Base-by-base conservation (phyloP, 2,329 filamentous ascomycete genomes). In the Aureobasidium sp. region DNA sequence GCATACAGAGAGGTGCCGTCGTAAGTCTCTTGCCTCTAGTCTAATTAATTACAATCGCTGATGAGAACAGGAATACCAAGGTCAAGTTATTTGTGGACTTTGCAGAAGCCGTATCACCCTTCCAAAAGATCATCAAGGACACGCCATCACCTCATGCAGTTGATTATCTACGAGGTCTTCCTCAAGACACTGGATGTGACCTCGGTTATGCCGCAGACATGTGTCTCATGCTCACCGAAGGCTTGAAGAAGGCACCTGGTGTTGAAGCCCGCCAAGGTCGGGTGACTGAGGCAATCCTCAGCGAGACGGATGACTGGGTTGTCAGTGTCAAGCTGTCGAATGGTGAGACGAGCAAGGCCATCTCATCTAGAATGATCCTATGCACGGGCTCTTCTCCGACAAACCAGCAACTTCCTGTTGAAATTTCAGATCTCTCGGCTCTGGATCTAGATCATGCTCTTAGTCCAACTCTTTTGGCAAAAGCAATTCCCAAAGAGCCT, bases 1-100 rank as follows among this genome's bases (percentile, higher is more conserved):
- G 77, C 76, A 68, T 87, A 87, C 68, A 78, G 83, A 52, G 83
- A 86, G 68, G 84, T 87, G 23, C 84, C 84, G 17, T 80, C 78
- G 75, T 77, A 67, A 63, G 74, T 64, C 39, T n/a, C 29, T 48
- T 9, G 1, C 34, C 15, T 7, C 29, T 27, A 5, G 37, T 7
- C n/a, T 52, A 68, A 1, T 10, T 26, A 26, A 6, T 4, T 3
- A 3, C 37, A 64, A 66, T 62, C 44, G 39, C 56, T 48, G 32
- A 59, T 6, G 2, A 12, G 41, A 9, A 29, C 59, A 55, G 78
- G 67, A 87, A 87, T 69, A 87, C 84, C 62, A 86, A 84, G 68
- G 83, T 84, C 46, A 78, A 79, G 48, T 75, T 84, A 26, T 87
- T 87, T 69, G 73, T 83, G 63, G 75, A 81, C 32, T 87, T 81